phyloP scores from a whole-genome alignment of 805 yeast species.

The Wickerhamia fluorescens region DNA sequence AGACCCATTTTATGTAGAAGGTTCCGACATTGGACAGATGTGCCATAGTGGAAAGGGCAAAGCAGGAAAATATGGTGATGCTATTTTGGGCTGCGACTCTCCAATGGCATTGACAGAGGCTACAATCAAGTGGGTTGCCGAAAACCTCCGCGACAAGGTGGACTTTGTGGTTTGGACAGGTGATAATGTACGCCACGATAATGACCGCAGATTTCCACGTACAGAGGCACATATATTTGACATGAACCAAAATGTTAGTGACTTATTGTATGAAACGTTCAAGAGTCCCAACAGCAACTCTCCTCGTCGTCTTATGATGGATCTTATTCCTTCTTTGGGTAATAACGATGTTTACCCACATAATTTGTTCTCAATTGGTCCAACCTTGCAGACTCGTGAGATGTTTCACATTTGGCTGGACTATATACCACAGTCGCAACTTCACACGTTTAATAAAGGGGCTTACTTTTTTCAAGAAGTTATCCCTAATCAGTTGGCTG shows the following conservation, averaged over 20 bases:
- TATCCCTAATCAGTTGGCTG: conserved; percentile 73
- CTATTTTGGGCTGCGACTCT: conserved; percentile 71
- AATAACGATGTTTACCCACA: conserved; percentile 89
- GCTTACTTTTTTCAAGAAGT: conserved; percentile 72
- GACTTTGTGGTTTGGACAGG: conserved; percentile 92
- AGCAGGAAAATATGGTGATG: conserved; percentile 69
- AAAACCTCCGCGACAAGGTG: conserved; percentile 62
- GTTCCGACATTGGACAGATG: conserved; percentile 35
- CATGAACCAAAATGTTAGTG: conserved; percentile 54
- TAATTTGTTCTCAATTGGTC: conserved; percentile 78
- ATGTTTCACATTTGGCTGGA: conserved; percentile 65
- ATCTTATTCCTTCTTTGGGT: conserved; percentile 67
- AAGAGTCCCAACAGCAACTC: conserved; percentile 35
- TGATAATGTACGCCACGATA: conserved; percentile 80
- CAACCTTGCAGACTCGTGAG: conserved; percentile 81
- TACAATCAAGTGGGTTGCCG: conserved; percentile 61
- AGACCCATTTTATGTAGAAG: conserved; percentile 56
- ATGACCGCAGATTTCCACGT: conserved; percentile 68
- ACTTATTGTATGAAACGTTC: conserved; percentile 45
- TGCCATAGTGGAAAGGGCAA: conserved; percentile 56
- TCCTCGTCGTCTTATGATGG: conserved; percentile 38
- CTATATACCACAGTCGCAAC: conserved; percentile 71
- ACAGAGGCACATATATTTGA: conserved; percentile 65
- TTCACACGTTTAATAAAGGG: conserved; percentile 66
- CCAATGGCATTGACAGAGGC: conserved; percentile 54